phyloP scores from a whole-genome alignment of 768 basidiomycete genomes.

The Rubroboletus satanas region DNA sequence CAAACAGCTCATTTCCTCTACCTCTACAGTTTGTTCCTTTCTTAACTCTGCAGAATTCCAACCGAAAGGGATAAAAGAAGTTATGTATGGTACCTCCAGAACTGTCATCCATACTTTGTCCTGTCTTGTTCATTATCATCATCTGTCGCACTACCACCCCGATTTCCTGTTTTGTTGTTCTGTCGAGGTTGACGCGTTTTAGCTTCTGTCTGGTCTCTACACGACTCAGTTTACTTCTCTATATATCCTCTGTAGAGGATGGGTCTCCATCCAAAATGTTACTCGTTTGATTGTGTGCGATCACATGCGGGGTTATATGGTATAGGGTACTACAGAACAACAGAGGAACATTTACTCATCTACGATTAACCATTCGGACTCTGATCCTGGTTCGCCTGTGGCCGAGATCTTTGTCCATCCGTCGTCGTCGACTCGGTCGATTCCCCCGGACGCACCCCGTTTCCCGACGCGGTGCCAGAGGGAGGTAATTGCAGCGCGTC shows the following conservation, averaged over 20 bases:
- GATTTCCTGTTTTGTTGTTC: constrained; percentile 25
- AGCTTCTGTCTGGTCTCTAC: constrained; percentile 13
- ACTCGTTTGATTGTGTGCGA: constrained; percentile 14
- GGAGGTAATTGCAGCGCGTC: constrained; percentile 33
- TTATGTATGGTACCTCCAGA: constrained; percentile 33
- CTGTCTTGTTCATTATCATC: constrained; percentile 23
- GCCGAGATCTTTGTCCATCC: constrained; percentile 73
- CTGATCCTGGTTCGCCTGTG: constrained; percentile 69
- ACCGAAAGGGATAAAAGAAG: constrained; percentile 32
- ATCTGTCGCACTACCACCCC: constrained; percentile 16
- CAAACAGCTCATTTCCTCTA: constrained; percentile 17
- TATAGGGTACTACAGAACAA: constrained; percentile 16
- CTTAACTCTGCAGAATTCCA: constrained; percentile 28
- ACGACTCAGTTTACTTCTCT: constrained; percentile 18
- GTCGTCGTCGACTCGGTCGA: constrained; percentile 38
- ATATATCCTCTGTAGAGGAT: constrained; percentile 33
- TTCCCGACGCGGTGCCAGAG: constrained; percentile 39
- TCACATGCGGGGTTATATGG: constrained; percentile 24
- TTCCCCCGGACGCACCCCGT: constrained; percentile 43
- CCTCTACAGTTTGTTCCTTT: constrained; percentile 20
- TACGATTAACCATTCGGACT: constrained; percentile 89
- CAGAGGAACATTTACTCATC: constrained; percentile 35
- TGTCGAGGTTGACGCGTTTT: constrained; percentile 25
- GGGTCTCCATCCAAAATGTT: constrained; percentile 27
- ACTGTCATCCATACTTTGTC: constrained; percentile 30